Percentiles rank a stretch among this genome's conserved stretches.
phyloP scores from a whole-genome alignment of 2,329 filamentous ascomycete genomes.

The Fusarium sp. region DNA sequence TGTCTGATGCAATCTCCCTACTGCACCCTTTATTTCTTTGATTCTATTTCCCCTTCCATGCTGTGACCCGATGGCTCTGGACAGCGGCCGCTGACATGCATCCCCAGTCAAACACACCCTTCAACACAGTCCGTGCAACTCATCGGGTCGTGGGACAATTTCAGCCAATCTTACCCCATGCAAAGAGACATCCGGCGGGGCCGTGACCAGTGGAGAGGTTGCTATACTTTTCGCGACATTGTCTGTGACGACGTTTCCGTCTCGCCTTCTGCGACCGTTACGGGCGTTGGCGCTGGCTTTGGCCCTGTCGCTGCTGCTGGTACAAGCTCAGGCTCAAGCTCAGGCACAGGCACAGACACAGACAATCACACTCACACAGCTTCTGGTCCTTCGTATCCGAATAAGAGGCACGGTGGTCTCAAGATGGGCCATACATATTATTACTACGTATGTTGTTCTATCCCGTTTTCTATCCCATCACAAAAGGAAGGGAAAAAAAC shows the following conservation, averaged over 20 bases:
- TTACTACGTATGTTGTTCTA: constrained; percentile 78
- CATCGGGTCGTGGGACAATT: constrained; percentile 96
- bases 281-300: constrained; percentile 18
- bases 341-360: constrained; percentile 22
- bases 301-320: constrained; percentile 10
- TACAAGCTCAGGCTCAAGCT: background rate
- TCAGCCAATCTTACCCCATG: constrained; percentile 80
- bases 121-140: constrained; percentile 77
- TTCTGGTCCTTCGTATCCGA: constrained; percentile 37
- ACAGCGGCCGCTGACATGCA: constrained; percentile 41
- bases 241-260: constrained; percentile 76
- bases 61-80: constrained; percentile 26
- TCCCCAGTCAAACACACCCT: constrained; percentile 65
- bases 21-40: constrained; percentile 29
- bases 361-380: constrained; percentile 16
- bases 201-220: constrained; percentile 83
- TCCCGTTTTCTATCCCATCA: constrained; percentile 11
- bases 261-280: constrained; percentile 36
- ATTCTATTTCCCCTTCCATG: constrained; percentile 40
- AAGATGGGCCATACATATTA: constrained; percentile 95
- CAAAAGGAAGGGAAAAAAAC: background rate
- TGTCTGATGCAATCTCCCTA: constrained; percentile 41
- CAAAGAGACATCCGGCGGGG: constrained; percentile 80
- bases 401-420: constrained; percentile 76
- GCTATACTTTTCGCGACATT: constrained; percentile 86